Evolutionary conservation across 495 filamentous ascomycete species (phyloP).

Genomic region (Daldinia loculata): DNA sequence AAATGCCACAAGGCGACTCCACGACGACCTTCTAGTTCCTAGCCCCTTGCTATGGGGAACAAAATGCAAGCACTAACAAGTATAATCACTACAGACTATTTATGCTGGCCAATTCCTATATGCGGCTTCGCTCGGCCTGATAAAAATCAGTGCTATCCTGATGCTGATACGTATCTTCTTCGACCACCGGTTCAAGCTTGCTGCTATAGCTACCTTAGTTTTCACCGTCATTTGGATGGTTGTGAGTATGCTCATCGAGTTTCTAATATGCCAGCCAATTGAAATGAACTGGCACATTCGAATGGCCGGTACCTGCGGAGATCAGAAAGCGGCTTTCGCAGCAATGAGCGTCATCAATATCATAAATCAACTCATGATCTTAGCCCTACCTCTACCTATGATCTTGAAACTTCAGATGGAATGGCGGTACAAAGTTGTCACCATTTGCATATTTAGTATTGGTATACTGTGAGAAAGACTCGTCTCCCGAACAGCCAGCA

Average conservation of each 20-base stretch:
- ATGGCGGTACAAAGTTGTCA: slow-evolving; percentile 42
- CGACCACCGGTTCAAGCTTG: slow-evolving; percentile 14
- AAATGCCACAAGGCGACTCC: not conserved
- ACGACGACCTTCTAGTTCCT: not conserved
- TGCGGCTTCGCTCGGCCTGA: slow-evolving; percentile 27
- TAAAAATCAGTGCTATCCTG: slow-evolving; percentile 38
- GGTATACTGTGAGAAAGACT: slow-evolving; percentile 48
- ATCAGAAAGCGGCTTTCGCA: slow-evolving; percentile 18
- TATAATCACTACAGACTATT: slow-evolving; percentile 14
- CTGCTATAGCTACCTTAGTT: slow-evolving; percentile 11
- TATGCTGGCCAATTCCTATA: slow-evolving; percentile 36
- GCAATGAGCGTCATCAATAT: slow-evolving; percentile 36
- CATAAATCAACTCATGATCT: slow-evolving; percentile 49
- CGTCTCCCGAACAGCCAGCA: not conserved
- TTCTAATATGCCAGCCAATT: slow-evolving; percentile 34
- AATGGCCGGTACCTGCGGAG: slow-evolving; percentile 15
- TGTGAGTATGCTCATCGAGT: slow-evolving; percentile 18
- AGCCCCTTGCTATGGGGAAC: not conserved
- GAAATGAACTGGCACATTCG: slow-evolving; percentile 21
- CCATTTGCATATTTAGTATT: slow-evolving; percentile 48
- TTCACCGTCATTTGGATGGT: slow-evolving; percentile 33
- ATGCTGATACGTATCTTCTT: slow-evolving; percentile 40
- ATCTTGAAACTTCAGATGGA: slow-evolving; percentile 48
- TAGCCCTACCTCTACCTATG: slow-evolving; percentile 51
- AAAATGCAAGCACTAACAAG: not conserved